These are phyloP conservation scores for Penicillium nordicum DNA, from an alignment of 2,329 filamentous ascomycete genomes.

Conservation along the genomic window DNA sequence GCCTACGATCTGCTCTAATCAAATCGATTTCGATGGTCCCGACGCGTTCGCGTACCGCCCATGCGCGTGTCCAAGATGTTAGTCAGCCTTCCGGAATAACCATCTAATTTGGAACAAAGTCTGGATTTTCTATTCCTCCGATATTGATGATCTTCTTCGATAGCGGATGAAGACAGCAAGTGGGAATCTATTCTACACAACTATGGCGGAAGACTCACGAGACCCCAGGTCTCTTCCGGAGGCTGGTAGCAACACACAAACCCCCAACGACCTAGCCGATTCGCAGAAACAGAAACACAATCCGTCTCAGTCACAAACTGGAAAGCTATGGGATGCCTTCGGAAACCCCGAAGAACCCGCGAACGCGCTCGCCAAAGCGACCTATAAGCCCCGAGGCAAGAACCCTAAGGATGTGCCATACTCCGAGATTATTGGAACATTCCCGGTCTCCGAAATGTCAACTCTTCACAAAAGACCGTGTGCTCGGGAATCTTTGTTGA, in stretches of 20 bases:
- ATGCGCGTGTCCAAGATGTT: slow-evolving; percentile 30
- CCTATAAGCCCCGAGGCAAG: slow-evolving; percentile 60
- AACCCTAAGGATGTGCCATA: slow-evolving; percentile 42
- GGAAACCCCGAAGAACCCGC: slow-evolving; percentile 49
- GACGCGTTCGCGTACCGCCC: slow-evolving; percentile 35
- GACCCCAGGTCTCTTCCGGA: slow-evolving; percentile 21
- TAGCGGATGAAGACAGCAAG: background rate
- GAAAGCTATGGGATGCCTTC: slow-evolving; percentile 49
- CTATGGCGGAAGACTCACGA: slow-evolving; percentile 43
- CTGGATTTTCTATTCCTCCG: slow-evolving; percentile 12
- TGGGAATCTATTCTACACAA: slow-evolving; percentile 10
- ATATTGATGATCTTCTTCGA: slow-evolving; percentile 10
- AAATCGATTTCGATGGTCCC: slow-evolving; percentile 16
- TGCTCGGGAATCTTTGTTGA: slow-evolving; percentile 74
- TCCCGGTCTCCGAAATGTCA: slow-evolving; percentile 51
- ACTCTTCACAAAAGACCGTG: slow-evolving; percentile 78
- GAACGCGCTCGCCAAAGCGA: slow-evolving; percentile 56
- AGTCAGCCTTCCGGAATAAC: slow-evolving; percentile 27
- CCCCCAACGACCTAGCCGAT: slow-evolving; percentile 17
- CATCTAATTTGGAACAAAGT: slow-evolving; percentile 1
- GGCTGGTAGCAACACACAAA: slow-evolving; percentile 17
- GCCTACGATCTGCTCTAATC: slow-evolving; percentile 16
- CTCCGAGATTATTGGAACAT: slow-evolving; percentile 41
- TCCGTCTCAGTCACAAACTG: slow-evolving; percentile 44
- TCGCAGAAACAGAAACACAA: slow-evolving; percentile 41